A percentile compares a stretch with the other conserved stretches of the same genome.
These are phyloP conservation scores for Auricularia sp. DNA, from an alignment of 768 basidiomycete species.

Conservation along the genomic window DNA sequence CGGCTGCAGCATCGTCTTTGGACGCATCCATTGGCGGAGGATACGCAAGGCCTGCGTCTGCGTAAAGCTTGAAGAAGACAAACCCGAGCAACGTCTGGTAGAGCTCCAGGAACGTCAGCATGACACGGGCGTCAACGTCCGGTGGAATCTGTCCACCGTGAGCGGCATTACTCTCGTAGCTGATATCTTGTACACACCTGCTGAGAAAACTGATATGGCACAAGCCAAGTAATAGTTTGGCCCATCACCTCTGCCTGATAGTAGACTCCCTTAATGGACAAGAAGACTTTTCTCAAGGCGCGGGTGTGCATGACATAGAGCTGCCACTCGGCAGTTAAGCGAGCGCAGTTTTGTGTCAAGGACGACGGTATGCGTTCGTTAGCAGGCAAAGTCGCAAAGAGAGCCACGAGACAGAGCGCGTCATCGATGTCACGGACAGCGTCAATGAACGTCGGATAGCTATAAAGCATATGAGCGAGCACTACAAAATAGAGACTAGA, in stretches of 20 bases:
- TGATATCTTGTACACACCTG: conserved; percentile 40
- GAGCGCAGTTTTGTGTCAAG: conserved; percentile 81
- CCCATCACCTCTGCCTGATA: conserved; percentile 95
- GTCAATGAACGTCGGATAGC: conserved; percentile 95
- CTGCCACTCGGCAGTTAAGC: conserved; percentile 93
- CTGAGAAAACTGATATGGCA: conserved; percentile 96
- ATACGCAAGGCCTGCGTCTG: conserved; percentile 85
- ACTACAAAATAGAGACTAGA: conserved; percentile 2
- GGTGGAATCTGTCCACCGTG: conserved; percentile 58
- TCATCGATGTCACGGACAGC: conserved; percentile 96
- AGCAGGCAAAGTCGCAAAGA: conserved; percentile 89
- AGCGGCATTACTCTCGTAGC: conserved; percentile 3
- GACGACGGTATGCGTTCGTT: conserved; percentile 69
- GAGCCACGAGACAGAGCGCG: conserved; percentile 86
- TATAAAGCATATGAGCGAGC: conserved; percentile 23
- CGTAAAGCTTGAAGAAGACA: conserved; percentile 95
- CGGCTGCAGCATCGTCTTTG: conserved; percentile 79
- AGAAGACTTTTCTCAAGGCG: conserved; percentile 79
- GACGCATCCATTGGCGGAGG: conserved; percentile 82
- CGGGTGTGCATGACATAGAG: conserved; percentile 85
- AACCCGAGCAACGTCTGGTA: conserved; percentile 96
- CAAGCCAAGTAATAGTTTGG: conserved; percentile 89
- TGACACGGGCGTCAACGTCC: conserved; percentile 95
- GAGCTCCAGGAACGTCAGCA: conserved; percentile 95
- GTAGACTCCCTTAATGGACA: conserved; percentile 97